Conservation (phyloP, 1,139 yeast genomes). For the Tardiomyces depauwii region DNA sequence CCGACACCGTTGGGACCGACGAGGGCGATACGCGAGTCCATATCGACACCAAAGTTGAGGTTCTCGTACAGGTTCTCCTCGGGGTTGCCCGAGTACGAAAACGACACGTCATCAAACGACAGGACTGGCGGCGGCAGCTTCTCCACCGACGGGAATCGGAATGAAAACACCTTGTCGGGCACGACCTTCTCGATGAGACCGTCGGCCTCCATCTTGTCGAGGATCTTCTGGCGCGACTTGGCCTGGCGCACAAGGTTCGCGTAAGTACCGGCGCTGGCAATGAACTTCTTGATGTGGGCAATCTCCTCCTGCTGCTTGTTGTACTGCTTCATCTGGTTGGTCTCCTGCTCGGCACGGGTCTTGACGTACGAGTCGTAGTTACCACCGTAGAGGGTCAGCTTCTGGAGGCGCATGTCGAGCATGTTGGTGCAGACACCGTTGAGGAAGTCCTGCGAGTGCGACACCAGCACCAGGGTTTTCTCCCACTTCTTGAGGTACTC, state of each 20-base stretch:
- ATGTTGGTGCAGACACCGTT: constrained; percentile 97
- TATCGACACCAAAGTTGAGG: constrained; percentile 96
- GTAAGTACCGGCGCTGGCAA: constrained; percentile 99
- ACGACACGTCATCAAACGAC: constrained; percentile 90
- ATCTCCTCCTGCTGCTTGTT: constrained; percentile 97
- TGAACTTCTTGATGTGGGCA: constrained; percentile 94
- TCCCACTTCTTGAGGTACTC: constrained; percentile 93
- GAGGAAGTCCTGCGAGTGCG: constrained; percentile 98
- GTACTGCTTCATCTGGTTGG: constrained; percentile 97
- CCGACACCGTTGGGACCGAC: constrained; percentile 99
- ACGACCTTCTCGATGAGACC: constrained; percentile 92
- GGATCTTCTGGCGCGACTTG: constrained; percentile 96
- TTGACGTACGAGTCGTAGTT: constrained; percentile 94
- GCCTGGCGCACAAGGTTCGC: constrained; percentile 99
- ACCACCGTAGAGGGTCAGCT: constrained; percentile 83
- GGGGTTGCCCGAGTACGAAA: constrained; percentile 77
- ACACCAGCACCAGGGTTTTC: constrained; percentile 84
- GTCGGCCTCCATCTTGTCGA: constrained; percentile 99
- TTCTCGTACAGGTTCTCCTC: constrained; percentile 86
- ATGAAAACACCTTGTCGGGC: constrained; percentile 85
- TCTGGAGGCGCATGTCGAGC: constrained; percentile 87
- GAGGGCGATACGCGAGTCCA: constrained; percentile 97
- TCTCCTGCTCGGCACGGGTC: constrained; percentile 89
- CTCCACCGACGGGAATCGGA: constrained; percentile 91
- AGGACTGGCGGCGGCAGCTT: constrained; percentile 98